phyloP scores from a whole-genome alignment of 2,329 filamentous ascomycete species.

The Phoma sp. region DNA sequence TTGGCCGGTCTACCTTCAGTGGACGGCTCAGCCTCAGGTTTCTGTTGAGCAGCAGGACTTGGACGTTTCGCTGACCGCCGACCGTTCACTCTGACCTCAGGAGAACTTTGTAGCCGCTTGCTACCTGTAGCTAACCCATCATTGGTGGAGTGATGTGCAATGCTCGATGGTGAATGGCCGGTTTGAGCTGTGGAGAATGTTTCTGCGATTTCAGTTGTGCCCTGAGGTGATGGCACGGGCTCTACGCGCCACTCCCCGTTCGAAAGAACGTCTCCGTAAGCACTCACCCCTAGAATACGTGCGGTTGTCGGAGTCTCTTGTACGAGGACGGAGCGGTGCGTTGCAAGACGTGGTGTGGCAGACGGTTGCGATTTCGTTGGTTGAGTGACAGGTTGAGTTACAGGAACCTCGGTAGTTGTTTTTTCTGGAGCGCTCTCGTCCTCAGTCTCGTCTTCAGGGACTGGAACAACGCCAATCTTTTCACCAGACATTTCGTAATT shows the following conservation, averaged over 20 bases:
- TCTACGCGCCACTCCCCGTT: background rate
- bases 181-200: constrained; percentile 29
- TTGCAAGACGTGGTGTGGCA: constrained; percentile 35
- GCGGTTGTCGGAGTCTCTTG: constrained; percentile 43
- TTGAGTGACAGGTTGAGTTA: constrained; percentile 21
- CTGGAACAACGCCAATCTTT: constrained; percentile 8
- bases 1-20: constrained; percentile 21
- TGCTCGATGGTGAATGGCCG: constrained; percentile 15
- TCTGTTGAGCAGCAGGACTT: constrained; percentile 9
- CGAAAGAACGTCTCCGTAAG: background rate
- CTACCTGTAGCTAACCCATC: background rate
- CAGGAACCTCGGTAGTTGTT: constrained; percentile 27
- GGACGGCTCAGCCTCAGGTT: background rate
- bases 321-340: constrained; percentile 36
- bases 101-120: constrained; percentile 2
- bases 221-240: background rate
- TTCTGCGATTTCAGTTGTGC: background rate
- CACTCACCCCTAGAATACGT: constrained; percentile 18
- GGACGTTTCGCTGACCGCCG: constrained; percentile 25
- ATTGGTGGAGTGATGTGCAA: background rate
- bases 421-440: constrained; percentile 33
- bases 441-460: constrained; percentile 32
- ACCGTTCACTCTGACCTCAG: constrained; percentile 10
- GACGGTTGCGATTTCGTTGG: constrained; percentile 15
- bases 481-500: constrained; percentile 4